Conservation (phyloP, 2,329 filamentous ascomycete genomes). For the Macrophomina tecta region DNA sequence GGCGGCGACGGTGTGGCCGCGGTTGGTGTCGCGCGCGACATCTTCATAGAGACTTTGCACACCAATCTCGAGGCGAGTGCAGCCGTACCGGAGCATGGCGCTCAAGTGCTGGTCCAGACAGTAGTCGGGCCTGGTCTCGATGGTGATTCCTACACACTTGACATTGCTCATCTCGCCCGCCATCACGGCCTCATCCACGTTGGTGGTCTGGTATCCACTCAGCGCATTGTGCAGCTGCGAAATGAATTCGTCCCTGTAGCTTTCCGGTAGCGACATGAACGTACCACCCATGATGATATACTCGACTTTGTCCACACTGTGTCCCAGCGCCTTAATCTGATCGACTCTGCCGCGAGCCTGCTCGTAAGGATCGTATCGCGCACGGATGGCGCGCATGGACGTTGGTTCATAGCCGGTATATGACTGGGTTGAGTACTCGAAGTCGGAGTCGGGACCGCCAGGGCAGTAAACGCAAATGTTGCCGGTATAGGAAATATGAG, state of each 20-base stretch:
- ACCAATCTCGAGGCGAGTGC: conserved; percentile 90
- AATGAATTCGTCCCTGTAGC: conserved; percentile 92
- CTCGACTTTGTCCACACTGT: conserved; percentile 98
- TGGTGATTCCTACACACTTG: conserved; percentile 98
- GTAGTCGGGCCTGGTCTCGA: conserved; percentile 96
- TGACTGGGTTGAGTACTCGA: conserved; percentile 98
- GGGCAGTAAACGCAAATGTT: conserved; percentile 99
- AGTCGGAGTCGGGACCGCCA: conserved; percentile 95
- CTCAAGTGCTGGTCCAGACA: conserved; percentile 94
- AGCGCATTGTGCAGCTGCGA: conserved; percentile 95
- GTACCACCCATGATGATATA: conserved; percentile 99
- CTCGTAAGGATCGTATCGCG: conserved; percentile 96
- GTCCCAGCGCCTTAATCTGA: conserved; percentile 92
- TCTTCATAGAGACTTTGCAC: conserved; percentile 98
- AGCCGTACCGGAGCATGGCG: conserved; percentile 97
- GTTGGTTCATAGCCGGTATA: conserved; percentile 99
- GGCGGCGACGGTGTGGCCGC: conserved; percentile 92
- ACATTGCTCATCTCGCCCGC: conserved; percentile 96
- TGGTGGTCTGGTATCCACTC: conserved; percentile 90
- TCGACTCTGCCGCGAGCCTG: conserved; percentile 95
- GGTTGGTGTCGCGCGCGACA: conserved; percentile 96
- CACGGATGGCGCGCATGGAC: conserved; percentile 96
- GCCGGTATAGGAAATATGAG: conserved; percentile 96
- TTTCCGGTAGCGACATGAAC: conserved; percentile 93
- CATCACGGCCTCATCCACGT: conserved; percentile 93